phyloP scores from a whole-genome alignment of 768 basidiomycete species.

The Kondoa malvinella region DNA sequence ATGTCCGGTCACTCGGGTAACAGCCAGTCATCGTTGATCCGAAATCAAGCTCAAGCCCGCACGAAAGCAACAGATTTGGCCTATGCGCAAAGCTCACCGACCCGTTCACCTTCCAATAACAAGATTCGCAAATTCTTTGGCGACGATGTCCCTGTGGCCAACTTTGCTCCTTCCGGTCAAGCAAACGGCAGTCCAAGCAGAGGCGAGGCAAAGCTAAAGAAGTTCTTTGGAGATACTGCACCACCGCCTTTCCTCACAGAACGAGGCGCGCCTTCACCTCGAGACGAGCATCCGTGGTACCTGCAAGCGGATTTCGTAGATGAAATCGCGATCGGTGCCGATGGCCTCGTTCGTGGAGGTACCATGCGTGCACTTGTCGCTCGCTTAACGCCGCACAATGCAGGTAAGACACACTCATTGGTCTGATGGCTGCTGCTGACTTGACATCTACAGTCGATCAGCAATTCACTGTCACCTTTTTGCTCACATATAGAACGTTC shows the following conservation, averaged over 20 bases:
- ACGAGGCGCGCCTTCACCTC: neutral
- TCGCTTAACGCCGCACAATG: slow-evolving; percentile 76
- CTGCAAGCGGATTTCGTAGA: slow-evolving; percentile 59
- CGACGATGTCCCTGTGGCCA: neutral
- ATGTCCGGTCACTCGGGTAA: neutral
- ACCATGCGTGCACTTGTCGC: slow-evolving; percentile 73
- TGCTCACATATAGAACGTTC: slow-evolving; percentile 93
- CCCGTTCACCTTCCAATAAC: slow-evolving; percentile 7
- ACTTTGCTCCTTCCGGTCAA: neutral
- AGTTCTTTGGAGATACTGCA: slow-evolving; percentile 48
- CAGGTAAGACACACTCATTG: slow-evolving; percentile 45
- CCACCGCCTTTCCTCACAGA: slow-evolving; percentile 27
- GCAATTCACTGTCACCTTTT: slow-evolving; percentile 67
- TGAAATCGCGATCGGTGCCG: slow-evolving; percentile 71
- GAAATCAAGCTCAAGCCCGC: neutral
- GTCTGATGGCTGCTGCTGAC: slow-evolving; percentile 1
- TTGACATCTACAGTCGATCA: slow-evolving; percentile 39
- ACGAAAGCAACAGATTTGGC: neutral
- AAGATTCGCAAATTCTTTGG: neutral
- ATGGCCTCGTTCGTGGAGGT: slow-evolving; percentile 69
- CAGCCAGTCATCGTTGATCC: neutral
- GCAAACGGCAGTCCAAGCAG: slow-evolving; percentile 2
- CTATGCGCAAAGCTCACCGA: neutral
- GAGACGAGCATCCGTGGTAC: slow-evolving; percentile 49
- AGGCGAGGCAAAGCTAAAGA: slow-evolving; percentile 41